Conservation (phyloP, 345 rosid genomes). For the Raphanus raphanistrum region DNA sequence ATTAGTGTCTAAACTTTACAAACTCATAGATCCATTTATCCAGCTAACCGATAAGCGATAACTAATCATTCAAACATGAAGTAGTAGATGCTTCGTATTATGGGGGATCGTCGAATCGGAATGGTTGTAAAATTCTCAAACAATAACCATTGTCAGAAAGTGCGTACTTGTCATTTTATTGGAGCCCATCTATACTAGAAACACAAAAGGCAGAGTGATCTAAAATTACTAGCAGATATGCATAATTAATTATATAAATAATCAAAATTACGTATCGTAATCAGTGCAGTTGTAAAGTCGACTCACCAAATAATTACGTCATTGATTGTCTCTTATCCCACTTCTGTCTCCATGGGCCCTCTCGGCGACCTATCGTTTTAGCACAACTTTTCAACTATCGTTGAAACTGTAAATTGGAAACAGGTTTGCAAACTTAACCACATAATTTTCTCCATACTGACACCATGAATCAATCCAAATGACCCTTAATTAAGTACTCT, state of each 20-base stretch:
- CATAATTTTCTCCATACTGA: not conserved
- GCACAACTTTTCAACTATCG: not conserved
- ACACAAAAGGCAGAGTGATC: not conserved
- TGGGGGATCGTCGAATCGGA: not conserved
- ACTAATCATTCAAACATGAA: not conserved
- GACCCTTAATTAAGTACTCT: not conserved
- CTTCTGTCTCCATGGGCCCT: not conserved
- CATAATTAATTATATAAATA: too few relatives aligned
- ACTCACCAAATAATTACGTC: not conserved
- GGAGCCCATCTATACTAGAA: not conserved
- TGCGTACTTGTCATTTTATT: slow-evolving; percentile 3
- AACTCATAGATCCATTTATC: not conserved
- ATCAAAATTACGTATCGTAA: not conserved
- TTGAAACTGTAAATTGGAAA: not conserved
- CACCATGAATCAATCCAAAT: not conserved
- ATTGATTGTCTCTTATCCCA: not conserved
- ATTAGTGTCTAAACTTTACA: not conserved
- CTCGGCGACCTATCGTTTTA: not conserved
- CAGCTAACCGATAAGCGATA: not conserved
- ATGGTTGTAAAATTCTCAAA: not conserved
- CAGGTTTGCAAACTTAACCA: not conserved
- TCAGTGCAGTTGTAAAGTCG: not conserved
- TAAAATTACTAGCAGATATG: too few relatives aligned
- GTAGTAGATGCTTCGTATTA: not conserved
- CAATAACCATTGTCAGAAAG: slow-evolving; percentile 17